Conservation (phyloP, 129 eudicot species). For the Calendula officinalis region DNA sequence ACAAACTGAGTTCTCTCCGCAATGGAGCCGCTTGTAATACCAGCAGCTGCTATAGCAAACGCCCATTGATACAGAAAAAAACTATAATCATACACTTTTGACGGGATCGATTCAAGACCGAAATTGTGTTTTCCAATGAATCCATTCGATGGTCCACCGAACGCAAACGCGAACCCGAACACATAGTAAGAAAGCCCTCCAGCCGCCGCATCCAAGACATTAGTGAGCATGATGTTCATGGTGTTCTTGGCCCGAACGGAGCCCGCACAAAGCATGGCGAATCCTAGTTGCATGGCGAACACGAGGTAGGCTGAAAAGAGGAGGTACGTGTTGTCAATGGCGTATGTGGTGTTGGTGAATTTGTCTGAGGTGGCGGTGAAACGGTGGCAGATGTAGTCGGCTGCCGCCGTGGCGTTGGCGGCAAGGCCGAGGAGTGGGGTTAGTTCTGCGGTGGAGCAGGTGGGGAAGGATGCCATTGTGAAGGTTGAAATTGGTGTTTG, state of each 20-base stretch:
- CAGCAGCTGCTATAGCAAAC: slow-evolving; percentile 76
- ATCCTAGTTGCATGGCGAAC: slow-evolving; percentile 77
- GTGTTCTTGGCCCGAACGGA: slow-evolving; percentile 78
- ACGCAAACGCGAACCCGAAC: slow-evolving; percentile 73
- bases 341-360: slow-evolving; percentile 48
- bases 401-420: slow-evolving; percentile 57
- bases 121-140: slow-evolving; percentile 60
- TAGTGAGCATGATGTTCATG: slow-evolving; percentile 80
- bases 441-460: slow-evolving; percentile 61
- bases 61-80: slow-evolving; percentile 72
- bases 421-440: slow-evolving; percentile 59
- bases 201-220: slow-evolving; percentile 73
- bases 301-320: slow-evolving; percentile 68
- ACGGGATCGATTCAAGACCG: slow-evolving; percentile 48
- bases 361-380: slow-evolving; percentile 34
- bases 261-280: slow-evolving; percentile 81
- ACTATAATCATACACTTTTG: slow-evolving; percentile 47
- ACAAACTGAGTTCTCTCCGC: slow-evolving; percentile 75
- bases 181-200: slow-evolving; percentile 65
- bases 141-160: slow-evolving; percentile 63
- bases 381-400: slow-evolving; percentile 59
- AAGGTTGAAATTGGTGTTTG: not conserved
- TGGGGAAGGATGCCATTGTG: slow-evolving; percentile 36
- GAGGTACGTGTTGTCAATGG: slow-evolving; percentile 67
- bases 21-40: slow-evolving; percentile 73